These are phyloP conservation scores for Lipomyces anomalus DNA, from an alignment of 805 yeast species.

Conservation along the genomic window DNA sequence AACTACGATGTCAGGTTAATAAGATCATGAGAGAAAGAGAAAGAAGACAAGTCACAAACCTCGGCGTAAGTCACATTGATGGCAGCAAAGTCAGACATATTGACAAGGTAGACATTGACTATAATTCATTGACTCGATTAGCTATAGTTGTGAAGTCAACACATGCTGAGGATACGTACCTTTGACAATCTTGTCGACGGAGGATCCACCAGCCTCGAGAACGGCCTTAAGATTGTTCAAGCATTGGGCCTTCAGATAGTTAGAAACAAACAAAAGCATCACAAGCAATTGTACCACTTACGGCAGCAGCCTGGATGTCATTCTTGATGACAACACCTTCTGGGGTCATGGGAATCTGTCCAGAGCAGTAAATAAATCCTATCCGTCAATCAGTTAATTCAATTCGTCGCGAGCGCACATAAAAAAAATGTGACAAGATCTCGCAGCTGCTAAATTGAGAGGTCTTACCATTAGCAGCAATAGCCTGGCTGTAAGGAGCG, in stretches of 20 bases:
- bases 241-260: slow-evolving; percentile 33
- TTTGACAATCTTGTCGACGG: slow-evolving; percentile 77
- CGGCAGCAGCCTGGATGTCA: slow-evolving; percentile 47
- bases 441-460: no score
- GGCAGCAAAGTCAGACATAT: slow-evolving; percentile 77
- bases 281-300: slow-evolving; percentile 8
- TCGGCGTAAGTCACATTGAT: slow-evolving; percentile 78
- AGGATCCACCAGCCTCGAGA: slow-evolving; percentile 78
- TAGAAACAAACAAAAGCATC: slow-evolving; percentile 37
- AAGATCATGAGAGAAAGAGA: no score
- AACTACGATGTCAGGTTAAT: slow-evolving; percentile 44
- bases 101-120: slow-evolving; percentile 83
- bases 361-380: slow-evolving; percentile 85
- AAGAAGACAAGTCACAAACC: slow-evolving; percentile 27
- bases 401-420: background rate
- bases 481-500: slow-evolving; percentile 93
- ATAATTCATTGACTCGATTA: background rate
- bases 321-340: slow-evolving; percentile 70
- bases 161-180: slow-evolving; percentile 7
- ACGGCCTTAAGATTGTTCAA: slow-evolving; percentile 47
- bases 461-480: slow-evolving; percentile 65
- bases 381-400: slow-evolving; percentile 15
- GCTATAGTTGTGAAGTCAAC: slow-evolving; percentile 32
- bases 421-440: no score
- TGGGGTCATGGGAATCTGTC: slow-evolving; percentile 88